phyloP scores from a whole-genome alignment of 257 asterid genomes.

The Leptodermis oblonga region DNA sequence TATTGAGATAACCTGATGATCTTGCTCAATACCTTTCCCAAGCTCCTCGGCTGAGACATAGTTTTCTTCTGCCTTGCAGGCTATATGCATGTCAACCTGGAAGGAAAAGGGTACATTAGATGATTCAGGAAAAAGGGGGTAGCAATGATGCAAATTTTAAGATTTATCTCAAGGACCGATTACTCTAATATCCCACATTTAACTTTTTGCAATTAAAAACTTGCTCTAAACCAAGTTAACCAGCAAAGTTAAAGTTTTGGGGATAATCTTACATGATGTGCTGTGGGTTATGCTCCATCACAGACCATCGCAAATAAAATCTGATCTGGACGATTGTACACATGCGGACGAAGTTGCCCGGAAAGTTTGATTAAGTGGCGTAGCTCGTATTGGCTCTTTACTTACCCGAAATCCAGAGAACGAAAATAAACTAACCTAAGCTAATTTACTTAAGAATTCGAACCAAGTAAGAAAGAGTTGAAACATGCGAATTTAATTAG shows the following conservation, averaged over 20 bases:
- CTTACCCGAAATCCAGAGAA: too few species aligned
- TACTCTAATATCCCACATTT: background rate
- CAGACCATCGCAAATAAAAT: constrained; percentile 95
- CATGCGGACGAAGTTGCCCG: too few species aligned
- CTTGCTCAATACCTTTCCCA: constrained; percentile 96
- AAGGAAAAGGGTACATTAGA: constrained; percentile 9
- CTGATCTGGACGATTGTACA: too few species aligned
- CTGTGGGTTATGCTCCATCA: constrained; percentile 98
- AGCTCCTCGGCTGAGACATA: constrained; percentile 99
- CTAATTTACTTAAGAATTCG: too few species aligned
- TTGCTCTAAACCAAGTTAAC: too few species aligned
- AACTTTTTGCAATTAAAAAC: background rate
- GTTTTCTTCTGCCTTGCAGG: constrained; percentile 97
- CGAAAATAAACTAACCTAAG: too few species aligned
- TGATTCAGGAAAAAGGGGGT: background rate
- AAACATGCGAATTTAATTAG: too few species aligned
- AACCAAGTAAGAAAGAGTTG: too few species aligned
- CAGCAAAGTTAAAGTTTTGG: background rate
- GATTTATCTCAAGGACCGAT: background rate
- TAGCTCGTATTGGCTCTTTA: too few species aligned
- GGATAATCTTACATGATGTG: constrained; percentile 67
- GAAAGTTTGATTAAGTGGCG: too few species aligned
- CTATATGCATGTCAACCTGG: constrained; percentile 97
- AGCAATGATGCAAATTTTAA: background rate
- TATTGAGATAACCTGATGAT: constrained; percentile 79